A percentile compares a stretch with the other conserved stretches of the same genome.
Evolutionary conservation across 148 eudicot species (phyloP).

Genomic region (Fagopyrum homotropicum): DNA sequence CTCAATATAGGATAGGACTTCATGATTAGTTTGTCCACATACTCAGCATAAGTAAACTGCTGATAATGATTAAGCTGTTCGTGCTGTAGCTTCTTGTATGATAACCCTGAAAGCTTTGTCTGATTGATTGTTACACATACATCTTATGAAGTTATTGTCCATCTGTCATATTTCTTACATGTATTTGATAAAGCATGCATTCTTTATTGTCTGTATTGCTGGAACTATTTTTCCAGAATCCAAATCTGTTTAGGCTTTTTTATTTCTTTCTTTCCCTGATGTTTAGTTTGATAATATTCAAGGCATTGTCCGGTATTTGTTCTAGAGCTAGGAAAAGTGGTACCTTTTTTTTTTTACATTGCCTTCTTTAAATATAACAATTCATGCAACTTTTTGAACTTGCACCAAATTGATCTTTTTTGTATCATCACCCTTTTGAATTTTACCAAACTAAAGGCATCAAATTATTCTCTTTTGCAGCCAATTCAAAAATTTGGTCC

Average conservation of each 20-base stretch:
- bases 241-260: no score
- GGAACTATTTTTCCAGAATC: neutral
- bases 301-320: neutral
- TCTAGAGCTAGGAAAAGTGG: neutral
- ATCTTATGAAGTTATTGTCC: neutral
- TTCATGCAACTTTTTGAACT: neutral
- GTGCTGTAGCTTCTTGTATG: neutral
- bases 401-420: neutral
- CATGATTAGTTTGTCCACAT: neutral
- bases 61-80: neutral
- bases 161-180: neutral
- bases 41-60: neutral
- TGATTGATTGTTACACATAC: neutral
- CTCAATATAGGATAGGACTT: neutral
- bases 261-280: no score
- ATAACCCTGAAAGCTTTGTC: constrained; percentile 1
- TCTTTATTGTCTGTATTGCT: neutral
- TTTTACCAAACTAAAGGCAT: neutral
- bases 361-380: neutral
- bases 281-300: neutral
- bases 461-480: constrained; percentile 34
- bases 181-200: neutral
- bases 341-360: neutral
- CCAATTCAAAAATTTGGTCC: constrained; percentile 72
- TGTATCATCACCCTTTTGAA: neutral